Percentiles rank a stretch among this genome's conserved stretches.
These are phyloP conservation scores for Botryobasidium botryosum DNA, from an alignment of 768 basidiomycete genomes.

Conservation along the genomic window DNA sequence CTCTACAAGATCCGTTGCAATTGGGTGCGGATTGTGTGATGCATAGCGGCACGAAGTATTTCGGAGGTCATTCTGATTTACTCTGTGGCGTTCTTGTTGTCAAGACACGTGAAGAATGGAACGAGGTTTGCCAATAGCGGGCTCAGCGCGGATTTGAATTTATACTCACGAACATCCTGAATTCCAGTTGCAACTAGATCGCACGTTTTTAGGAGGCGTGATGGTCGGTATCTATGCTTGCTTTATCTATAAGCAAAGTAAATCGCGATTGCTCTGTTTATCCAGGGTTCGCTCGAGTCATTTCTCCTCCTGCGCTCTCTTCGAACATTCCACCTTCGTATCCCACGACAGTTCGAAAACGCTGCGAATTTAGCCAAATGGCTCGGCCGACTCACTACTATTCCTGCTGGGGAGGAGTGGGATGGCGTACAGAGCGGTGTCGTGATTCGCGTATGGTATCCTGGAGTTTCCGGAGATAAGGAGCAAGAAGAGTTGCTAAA, in stretches of 20 bases:
- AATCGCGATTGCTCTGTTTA: too few species aligned
- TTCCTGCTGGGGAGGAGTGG: constrained; percentile 8
- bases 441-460: constrained; percentile 4
- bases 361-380: constrained; percentile 59
- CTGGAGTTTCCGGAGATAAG: constrained; percentile 7
- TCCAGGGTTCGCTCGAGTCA: constrained; percentile 59
- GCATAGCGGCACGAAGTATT: constrained; percentile 43
- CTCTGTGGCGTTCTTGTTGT: constrained; percentile 64
- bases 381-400: constrained; percentile 33
- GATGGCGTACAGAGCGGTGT: constrained; percentile 11
- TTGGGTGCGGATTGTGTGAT: constrained; percentile 47
- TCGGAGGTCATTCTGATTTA: constrained; percentile 75
- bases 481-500: constrained; percentile 1
- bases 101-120: constrained; percentile 46
- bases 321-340: constrained; percentile 63
- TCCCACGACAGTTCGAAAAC: constrained; percentile 59
- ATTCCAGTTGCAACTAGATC: too few species aligned
- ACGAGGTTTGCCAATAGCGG: too few species aligned
- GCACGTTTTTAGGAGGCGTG: too few species aligned
- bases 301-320: constrained; percentile 76
- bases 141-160: too few species aligned
- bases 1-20: constrained; percentile 74
- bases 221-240: too few species aligned
- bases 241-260: too few species aligned
- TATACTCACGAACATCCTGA: too few species aligned